Base-by-base conservation (phyloP, 495 filamentous ascomycete genomes). In the Sordaria brevicollis region DNA sequence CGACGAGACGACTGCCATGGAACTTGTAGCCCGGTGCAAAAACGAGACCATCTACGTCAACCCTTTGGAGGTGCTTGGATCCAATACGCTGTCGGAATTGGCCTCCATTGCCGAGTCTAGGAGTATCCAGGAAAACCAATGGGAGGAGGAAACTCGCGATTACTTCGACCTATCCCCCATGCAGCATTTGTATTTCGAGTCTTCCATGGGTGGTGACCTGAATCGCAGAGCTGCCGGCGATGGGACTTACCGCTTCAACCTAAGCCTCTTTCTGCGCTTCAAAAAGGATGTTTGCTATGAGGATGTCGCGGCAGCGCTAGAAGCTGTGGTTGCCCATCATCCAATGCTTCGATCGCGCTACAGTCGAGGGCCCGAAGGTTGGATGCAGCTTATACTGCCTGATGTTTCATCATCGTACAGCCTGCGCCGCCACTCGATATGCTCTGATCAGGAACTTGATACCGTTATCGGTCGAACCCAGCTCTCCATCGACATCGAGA, bases 321-420 rank as follows among this genome's bases (percentile, higher is more conserved):
- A 89, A 67, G 83, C 84, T 0, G 77, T 92, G 10, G 83, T 92
- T 15, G 80, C 77, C 1, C 86, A 87, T 6, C 91, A 93, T 69
- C 86, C 89, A 5, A 92, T 92, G 91, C 83, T 93, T n/a, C 83
- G 90, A 31, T 85, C 86, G n/a, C 86, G 90, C 6, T 92, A 90
- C 72, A 78, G 74, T 17, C 76, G 79, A 7, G 70, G 69, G 21
- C 67, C 74, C 21, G 72, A 71, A 4, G 80, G 79, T 0, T 85
- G 83, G 83, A 76, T 73, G 68, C 84, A 86, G 68, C 75, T 71
- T 37, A 74, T 80, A 8, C 73, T 81, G 8, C 74, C 80, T 11
- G 77, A 81, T 19, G 74, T 79, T 7, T 21, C 79, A 37, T 79
- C 76, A 15, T 82, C 82, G 8, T 85, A 82, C 71, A 73, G 73